Evolutionary conservation across 1,284 basidiomycete species (phyloP).

Genomic region (Cystobasidium pallidum): DNA sequence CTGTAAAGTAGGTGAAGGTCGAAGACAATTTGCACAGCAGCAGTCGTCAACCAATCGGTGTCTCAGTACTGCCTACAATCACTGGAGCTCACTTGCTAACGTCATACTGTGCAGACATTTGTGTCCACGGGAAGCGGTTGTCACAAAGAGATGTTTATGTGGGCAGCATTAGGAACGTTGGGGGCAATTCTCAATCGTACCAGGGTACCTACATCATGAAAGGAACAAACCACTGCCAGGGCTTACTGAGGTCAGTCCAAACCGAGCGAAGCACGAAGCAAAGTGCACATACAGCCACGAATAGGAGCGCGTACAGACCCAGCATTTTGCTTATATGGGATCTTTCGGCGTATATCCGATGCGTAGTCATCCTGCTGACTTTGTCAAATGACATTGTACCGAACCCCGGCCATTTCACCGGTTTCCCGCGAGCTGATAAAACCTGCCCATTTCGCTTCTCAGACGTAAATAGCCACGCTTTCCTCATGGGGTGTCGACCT

Average conservation of each 20-base stretch:
- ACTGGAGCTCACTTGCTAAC: neutral
- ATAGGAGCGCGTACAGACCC: neutral
- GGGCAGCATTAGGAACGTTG: too few species aligned
- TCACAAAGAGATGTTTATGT: too few species aligned
- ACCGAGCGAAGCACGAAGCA: neutral
- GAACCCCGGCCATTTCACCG: neutral
- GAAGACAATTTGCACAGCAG: neutral
- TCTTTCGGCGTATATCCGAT: conserved; percentile 6
- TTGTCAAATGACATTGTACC: conserved; percentile 23
- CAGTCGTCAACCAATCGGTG: neutral
- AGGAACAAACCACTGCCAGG: conserved; percentile 17
- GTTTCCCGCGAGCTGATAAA: neutral
- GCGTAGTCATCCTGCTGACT: neutral
- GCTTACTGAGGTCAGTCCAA: neutral
- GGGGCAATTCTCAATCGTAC: too few species aligned
- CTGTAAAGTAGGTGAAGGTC: neutral
- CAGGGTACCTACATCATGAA: conserved; percentile 14
- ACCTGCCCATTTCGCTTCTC: neutral
- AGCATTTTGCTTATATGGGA: conserved; percentile 3
- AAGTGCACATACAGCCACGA: neutral
- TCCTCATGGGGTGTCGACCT: conserved; percentile 34
- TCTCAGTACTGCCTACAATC: neutral
- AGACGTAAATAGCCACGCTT: conserved; percentile 6
- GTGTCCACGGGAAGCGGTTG: too few species aligned
- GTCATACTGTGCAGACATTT: conserved; percentile 1